Conservation (phyloP, 2,329 filamentous ascomycete species). For the Hymenoscyphus infarciens region DNA sequence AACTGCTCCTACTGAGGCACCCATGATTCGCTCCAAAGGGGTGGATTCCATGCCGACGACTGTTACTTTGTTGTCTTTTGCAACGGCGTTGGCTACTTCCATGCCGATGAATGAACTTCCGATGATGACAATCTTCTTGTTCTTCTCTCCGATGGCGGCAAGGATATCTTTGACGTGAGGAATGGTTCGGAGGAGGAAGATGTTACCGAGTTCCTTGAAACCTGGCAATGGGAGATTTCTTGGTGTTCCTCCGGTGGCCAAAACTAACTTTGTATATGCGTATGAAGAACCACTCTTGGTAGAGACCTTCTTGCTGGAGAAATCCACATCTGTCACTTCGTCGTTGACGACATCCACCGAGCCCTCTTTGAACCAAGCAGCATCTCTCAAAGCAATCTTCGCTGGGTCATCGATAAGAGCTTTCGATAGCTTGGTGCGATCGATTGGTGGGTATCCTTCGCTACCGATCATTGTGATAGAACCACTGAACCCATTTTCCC, state of each 20-base stretch:
- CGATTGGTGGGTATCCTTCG: constrained; percentile 84
- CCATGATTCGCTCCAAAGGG: constrained; percentile 84
- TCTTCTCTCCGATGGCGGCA: constrained; percentile 72
- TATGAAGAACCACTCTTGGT: constrained; percentile 70
- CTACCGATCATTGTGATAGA: constrained; percentile 77
- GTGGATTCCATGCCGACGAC: constrained; percentile 85
- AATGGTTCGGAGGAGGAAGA: constrained; percentile 80
- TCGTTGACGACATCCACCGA: constrained; percentile 56
- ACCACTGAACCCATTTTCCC: constrained; percentile 76
- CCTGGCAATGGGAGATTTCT: constrained; percentile 74
- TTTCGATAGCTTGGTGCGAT: constrained; percentile 94
- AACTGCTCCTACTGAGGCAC: constrained; percentile 73
- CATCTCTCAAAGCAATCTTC: constrained; percentile 74
- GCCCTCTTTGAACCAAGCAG: constrained; percentile 69
- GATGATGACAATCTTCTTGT: constrained; percentile 88
- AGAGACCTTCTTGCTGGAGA: constrained; percentile 66
- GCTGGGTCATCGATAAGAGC: constrained; percentile 76
- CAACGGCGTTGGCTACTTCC: constrained; percentile 85
- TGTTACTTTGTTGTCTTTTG: constrained; percentile 76
- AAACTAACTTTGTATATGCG: constrained; percentile 80
- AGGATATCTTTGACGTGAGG: constrained; percentile 75
- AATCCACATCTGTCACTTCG: constrained; percentile 73
- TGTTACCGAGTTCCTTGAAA: constrained; percentile 80
- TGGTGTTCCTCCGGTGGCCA: constrained; percentile 82
- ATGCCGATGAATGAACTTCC: constrained; percentile 97